Percentiles rank a stretch among this genome's conserved stretches.
Evolutionary conservation across 305 asterid genomes (phyloP).

Genomic region (Solanum hybrid): DNA sequence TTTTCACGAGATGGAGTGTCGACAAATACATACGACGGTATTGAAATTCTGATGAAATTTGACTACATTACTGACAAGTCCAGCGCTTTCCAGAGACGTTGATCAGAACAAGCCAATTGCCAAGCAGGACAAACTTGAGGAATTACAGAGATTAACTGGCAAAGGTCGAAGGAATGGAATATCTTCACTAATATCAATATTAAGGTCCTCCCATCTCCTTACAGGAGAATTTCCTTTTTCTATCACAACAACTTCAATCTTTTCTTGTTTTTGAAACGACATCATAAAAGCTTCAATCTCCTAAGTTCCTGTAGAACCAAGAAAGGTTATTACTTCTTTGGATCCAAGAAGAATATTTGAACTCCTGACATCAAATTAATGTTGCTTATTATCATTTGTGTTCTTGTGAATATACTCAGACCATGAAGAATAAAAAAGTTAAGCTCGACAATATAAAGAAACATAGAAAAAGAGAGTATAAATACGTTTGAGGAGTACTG

Average conservation of each 20-base stretch:
- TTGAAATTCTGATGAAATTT: conserved; percentile 43
- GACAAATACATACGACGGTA: conserved; percentile 68
- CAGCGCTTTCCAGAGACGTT: conserved; percentile 10
- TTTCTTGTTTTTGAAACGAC: no score
- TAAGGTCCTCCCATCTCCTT: conserved; percentile 74
- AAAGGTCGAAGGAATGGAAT: conserved; percentile 41
- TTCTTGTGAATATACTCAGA: conserved; percentile 1
- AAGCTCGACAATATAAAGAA: no score
- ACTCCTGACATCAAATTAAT: neutral
- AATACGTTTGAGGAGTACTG: no score
- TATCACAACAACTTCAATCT: conserved; percentile 23
- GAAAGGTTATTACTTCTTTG: neutral
- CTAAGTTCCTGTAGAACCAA: conserved; percentile 3
- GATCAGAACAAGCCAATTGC: conserved; percentile 17
- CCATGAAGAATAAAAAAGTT: no score
- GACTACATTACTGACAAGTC: conserved; percentile 52
- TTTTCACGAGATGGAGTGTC: conserved; percentile 53
- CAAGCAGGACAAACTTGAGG: conserved; percentile 66
- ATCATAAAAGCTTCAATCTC: neutral
- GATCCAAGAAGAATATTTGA: neutral
- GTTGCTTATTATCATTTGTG: neutral
- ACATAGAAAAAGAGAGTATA: no score
- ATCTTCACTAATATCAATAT: conserved; percentile 46
- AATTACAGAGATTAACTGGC: conserved; percentile 50
- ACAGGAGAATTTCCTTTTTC: conserved; percentile 24